Evolutionary conservation across 2,329 filamentous ascomycete species (phyloP).

Genomic region (Pseudophaeomoniella oleicola): DNA sequence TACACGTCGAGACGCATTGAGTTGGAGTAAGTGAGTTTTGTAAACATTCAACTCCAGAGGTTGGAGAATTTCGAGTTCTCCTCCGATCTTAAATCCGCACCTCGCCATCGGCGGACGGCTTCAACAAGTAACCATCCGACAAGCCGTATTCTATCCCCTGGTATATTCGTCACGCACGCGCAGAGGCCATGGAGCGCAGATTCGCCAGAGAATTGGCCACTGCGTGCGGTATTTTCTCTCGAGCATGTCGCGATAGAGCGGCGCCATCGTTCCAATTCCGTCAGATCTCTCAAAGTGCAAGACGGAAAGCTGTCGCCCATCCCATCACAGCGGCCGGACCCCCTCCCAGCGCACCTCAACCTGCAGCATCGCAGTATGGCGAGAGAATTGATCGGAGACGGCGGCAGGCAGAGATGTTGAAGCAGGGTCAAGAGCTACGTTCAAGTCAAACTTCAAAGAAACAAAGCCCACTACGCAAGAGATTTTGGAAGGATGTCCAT

Average conservation of each 20-base stretch:
- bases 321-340: conserved; percentile 45
- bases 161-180: too few species aligned
- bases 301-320: conserved; percentile 37
- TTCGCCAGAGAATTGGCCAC: background rate
- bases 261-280: background rate
- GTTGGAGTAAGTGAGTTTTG: too few species aligned
- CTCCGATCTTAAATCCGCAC: too few species aligned
- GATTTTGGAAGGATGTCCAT: conserved; percentile 79
- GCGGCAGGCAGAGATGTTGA: conserved; percentile 34
- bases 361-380: conserved; percentile 30
- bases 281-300: background rate
- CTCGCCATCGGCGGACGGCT: too few species aligned
- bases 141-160: too few species aligned
- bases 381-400: conserved; percentile 33
- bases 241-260: background rate
- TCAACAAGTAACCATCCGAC: too few species aligned
- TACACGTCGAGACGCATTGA: too few species aligned
- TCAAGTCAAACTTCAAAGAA: conserved; percentile 18
- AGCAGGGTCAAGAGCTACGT: conserved; percentile 28
- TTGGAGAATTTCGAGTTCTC: too few species aligned
- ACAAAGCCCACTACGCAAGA: conserved; percentile 41
- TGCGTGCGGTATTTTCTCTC: background rate
- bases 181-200: background rate
- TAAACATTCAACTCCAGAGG: too few species aligned
- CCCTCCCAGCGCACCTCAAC: conserved; percentile 41